A percentile compares a stretch with the other conserved stretches of the same genome.
Evolutionary conservation across 371 early-diverging fungal species (phyloP).

Genomic region (Syncephalastrum racemosum): DNA sequence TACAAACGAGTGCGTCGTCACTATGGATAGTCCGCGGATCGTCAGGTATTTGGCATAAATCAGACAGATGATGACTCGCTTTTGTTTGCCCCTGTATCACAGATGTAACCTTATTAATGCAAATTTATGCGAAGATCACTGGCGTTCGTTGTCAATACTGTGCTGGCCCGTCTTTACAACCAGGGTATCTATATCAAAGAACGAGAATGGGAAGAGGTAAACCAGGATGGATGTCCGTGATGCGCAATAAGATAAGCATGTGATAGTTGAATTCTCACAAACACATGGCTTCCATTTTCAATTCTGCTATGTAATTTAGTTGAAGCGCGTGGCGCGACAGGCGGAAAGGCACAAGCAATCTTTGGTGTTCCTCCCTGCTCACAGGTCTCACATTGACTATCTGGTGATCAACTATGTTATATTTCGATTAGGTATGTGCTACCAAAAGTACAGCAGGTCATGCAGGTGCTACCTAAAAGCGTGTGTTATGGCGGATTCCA

Average conservation of each 20-base stretch:
- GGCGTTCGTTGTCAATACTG: constrained; percentile 67
- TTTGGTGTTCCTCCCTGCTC: constrained; percentile 77
- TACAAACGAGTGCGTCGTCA: constrained; percentile 63
- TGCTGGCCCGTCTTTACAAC: constrained; percentile 75
- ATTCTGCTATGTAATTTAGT: constrained; percentile 27
- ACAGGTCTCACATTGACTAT: constrained; percentile 88
- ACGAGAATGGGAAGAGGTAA: constrained; percentile 71
- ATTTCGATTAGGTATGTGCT: constrained; percentile 62
- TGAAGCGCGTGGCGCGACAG: constrained; percentile 54
- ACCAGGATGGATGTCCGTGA: constrained; percentile 2
- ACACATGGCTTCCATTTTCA: background rate
- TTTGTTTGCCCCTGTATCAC: background rate
- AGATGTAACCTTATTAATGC: constrained; percentile 1
- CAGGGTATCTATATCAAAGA: constrained; percentile 83
- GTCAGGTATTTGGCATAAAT: constrained; percentile 43
- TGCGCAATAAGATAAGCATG: background rate
- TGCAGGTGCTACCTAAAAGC: background rate
- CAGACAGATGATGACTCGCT: background rate
- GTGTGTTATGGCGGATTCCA: background rate
- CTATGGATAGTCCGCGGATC: constrained; percentile 59
- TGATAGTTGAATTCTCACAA: no score
- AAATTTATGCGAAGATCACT: constrained; percentile 42
- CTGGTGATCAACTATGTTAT: constrained; percentile 81
- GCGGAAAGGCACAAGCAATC: constrained; percentile 68
- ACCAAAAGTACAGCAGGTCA: no score